These are phyloP conservation scores for Sordariomycetes sp. DNA, from an alignment of 2,329 filamentous ascomycete species.

Conservation along the genomic window DNA sequence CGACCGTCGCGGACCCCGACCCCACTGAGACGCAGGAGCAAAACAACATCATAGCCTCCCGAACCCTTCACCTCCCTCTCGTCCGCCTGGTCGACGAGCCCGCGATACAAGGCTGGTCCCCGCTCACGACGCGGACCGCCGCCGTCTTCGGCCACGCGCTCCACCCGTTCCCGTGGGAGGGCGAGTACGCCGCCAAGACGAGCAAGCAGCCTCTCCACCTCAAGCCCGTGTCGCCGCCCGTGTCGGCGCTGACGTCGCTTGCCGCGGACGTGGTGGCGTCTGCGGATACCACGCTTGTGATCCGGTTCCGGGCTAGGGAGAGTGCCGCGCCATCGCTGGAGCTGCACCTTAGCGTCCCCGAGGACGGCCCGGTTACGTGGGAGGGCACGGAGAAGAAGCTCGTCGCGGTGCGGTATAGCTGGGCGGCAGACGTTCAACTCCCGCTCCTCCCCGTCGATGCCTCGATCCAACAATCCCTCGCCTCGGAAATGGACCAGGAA, in stretches of 20 bases:
- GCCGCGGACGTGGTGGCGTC: not conserved
- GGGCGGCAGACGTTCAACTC: conserved; percentile 23
- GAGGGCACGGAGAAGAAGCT: conserved; percentile 16
- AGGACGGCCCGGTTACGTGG: conserved; percentile 9
- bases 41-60: not conserved
- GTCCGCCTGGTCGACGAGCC: not conserved
- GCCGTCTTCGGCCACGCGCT: conserved; percentile 40
- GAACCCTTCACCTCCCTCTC: conserved; percentile 5
- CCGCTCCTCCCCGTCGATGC: conserved; percentile 26
- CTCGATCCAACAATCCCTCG: conserved; percentile 21
- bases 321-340: not conserved
- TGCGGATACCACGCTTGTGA: conserved; percentile 2
- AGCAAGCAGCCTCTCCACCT: conserved; percentile 16
- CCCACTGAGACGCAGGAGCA: not conserved
- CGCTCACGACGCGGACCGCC: conserved; percentile 12
- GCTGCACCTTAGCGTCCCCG: conserved; percentile 7
- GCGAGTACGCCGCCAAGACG: not conserved
- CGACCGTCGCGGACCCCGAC: not conserved
- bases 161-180: conserved; percentile 12
- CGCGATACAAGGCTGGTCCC: conserved; percentile 4
- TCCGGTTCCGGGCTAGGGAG: conserved; percentile 7
- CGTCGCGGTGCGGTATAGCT: conserved; percentile 22
- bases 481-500: not conserved
- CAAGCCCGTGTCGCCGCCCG: conserved; percentile 30
- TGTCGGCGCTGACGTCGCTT: conserved; percentile 25